Evolutionary conservation across 257 asterid genomes (phyloP).

Genomic region (Linaria vulgaris): DNA sequence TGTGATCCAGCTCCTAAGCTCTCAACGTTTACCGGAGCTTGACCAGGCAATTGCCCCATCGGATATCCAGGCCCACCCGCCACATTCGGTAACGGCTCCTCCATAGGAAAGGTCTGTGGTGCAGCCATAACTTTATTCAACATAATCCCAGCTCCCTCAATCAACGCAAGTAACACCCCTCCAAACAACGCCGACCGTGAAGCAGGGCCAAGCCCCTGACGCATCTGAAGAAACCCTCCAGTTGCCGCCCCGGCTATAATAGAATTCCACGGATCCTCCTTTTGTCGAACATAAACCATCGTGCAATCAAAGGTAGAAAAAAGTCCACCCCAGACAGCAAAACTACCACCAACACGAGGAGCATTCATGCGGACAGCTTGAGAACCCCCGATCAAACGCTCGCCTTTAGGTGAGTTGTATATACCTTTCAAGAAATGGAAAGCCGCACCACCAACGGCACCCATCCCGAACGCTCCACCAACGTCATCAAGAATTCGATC

Average conservation of each 20-base stretch:
- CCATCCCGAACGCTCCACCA: constrained; percentile 91
- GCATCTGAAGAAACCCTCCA: constrained; percentile 88
- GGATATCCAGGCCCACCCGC: constrained; percentile 55
- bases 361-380: constrained; percentile 97
- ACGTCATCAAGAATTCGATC: constrained; percentile 88
- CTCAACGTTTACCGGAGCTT: constrained; percentile 51
- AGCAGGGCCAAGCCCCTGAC: constrained; percentile 74
- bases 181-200: constrained; percentile 74
- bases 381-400: constrained; percentile 70
- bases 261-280: constrained; percentile 94
- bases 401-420: constrained; percentile 81
- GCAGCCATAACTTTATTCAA: constrained; percentile 57
- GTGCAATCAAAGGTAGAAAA: constrained; percentile 90
- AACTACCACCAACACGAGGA: constrained; percentile 92
- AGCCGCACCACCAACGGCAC: constrained; percentile 84
- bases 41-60: constrained; percentile 68
- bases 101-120: constrained; percentile 63
- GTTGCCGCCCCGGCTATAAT: constrained; percentile 93
- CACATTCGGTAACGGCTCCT: constrained; percentile 50
- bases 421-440: constrained; percentile 83
- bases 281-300: constrained; percentile 78
- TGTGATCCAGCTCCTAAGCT: constrained; percentile 33
- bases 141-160: constrained; percentile 90
- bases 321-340: constrained; percentile 97
- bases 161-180: constrained; percentile 77